Base-by-base conservation (phyloP, 805 yeast genomes). In the Wickerhamiella hasegawae region DNA sequence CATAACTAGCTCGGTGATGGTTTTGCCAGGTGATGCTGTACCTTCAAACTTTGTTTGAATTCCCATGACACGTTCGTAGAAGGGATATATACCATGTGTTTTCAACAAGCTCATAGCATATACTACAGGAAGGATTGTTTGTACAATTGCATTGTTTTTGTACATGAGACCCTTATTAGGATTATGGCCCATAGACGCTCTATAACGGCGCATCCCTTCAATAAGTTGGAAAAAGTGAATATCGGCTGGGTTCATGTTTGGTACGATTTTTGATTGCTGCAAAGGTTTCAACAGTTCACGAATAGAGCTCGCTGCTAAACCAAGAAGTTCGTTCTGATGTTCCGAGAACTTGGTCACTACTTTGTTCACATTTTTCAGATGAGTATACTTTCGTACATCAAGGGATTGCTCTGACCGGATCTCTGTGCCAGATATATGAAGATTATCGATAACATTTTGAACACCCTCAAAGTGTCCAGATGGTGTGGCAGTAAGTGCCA, bases 401-500 rank as follows among this genome's bases (percentile, higher is more conserved):
- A 72, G 63, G 44, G 90, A 76, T 25, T 69, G 69, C 49, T 90
- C 97, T 0, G 95, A 79, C 40, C 97, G 62, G 16, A 85, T 71
- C 52, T 87, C 96, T 29, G 84, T 73, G 36, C 66, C 66, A 0
- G 95, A 76, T 1, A 90, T 79, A 19, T 57, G 56, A 40, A 90
- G 58, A 46, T 81, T 82, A 37, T 70, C 67, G 1, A 90, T 73
- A 19, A 90, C 77, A 32, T 72, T 76, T 53, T 92, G 96, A 0
- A 92, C 92, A 2, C 87, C 81, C 39, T 80, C 93, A 1, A 82
- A 68, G 40, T 77, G 77, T 1, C 93, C 65, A 0, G 95, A 90
- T 0, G 99, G 99, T 0, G 99, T 90, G 1, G 99, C 99, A 0
- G 97, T 84, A 42, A 90, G 60, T 0, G 94, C 97, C 34, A 90